Percentiles rank a stretch among this genome's conserved stretches.
These are phyloP conservation scores for Wallacemonas collosoma DNA, from an alignment of 208 protist genomes.

Conservation along the genomic window DNA sequence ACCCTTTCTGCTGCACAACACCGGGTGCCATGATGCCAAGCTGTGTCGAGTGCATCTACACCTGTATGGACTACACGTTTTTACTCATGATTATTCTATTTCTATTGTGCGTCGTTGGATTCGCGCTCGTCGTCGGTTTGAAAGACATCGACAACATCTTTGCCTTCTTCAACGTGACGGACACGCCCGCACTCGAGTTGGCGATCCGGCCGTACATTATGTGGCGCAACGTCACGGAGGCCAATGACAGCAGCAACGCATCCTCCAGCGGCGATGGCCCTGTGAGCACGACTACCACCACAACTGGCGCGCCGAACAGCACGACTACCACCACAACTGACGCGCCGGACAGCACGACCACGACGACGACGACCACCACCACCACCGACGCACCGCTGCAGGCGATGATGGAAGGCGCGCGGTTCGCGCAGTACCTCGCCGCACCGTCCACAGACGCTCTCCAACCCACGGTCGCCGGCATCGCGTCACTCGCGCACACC, in stretches of 20 bases:
- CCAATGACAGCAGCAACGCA: not conserved
- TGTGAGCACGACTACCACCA: not conserved
- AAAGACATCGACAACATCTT: constrained; percentile 60
- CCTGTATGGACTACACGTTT: constrained; percentile 75
- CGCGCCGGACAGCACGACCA: not conserved
- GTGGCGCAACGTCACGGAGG: constrained; percentile 7
- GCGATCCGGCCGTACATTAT: constrained; percentile 41
- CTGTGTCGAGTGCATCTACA: constrained; percentile 46
- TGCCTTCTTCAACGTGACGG: constrained; percentile 36
- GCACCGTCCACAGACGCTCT: not conserved
- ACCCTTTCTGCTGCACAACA: constrained; percentile 61
- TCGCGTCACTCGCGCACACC: too few relatives aligned
- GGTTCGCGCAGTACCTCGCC: constrained; percentile 9
- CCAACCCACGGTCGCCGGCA: too few relatives aligned
- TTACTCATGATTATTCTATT: constrained; percentile 53
- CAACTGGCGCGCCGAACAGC: not conserved
- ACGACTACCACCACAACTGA: constrained; percentile 5
- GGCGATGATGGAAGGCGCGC: not conserved
- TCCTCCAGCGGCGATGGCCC: too few relatives aligned
- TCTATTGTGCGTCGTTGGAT: constrained; percentile 50
- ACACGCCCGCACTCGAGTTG: constrained; percentile 37
- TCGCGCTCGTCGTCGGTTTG: constrained; percentile 48
- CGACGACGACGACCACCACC: not conserved
- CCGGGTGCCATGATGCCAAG: constrained; percentile 24
- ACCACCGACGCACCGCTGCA: not conserved